phyloP scores from a whole-genome alignment of 148 eudicot species.

The Amaranthus palmeri region DNA sequence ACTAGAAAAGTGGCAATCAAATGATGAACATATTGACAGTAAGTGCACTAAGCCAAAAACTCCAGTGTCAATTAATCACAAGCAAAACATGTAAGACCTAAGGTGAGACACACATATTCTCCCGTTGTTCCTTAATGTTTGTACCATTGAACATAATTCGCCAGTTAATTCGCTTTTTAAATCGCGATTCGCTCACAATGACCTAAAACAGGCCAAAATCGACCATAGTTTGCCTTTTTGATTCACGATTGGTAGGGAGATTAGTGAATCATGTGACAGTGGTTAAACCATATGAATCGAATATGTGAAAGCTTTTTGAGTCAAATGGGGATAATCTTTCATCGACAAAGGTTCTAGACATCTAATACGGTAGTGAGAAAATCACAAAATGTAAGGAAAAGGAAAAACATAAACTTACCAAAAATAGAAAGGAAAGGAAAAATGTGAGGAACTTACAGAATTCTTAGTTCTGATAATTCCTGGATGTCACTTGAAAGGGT shows the following conservation, averaged over 20 bases:
- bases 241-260: background rate
- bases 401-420: background rate
- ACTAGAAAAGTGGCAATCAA: background rate
- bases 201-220: no score
- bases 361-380: background rate
- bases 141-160: no score
- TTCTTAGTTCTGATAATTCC: constrained; percentile 46
- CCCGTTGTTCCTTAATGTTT: no score
- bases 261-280: background rate
- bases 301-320: no score
- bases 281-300: background rate
- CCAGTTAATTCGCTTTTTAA: no score
- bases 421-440: background rate
- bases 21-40: background rate
- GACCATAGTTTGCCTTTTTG: background rate
- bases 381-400: background rate
- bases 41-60: no score
- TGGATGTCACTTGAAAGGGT: constrained; percentile 55
- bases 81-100: no score
- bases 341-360: no score
- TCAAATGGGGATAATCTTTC: no score
- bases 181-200: no score
- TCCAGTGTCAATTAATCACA: no score
- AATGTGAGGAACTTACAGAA: constrained; percentile 43
- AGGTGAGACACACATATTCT: no score